phyloP scores from a whole-genome alignment of 176 grass and related monocot genomes.

The Paspalum vaginatum region DNA sequence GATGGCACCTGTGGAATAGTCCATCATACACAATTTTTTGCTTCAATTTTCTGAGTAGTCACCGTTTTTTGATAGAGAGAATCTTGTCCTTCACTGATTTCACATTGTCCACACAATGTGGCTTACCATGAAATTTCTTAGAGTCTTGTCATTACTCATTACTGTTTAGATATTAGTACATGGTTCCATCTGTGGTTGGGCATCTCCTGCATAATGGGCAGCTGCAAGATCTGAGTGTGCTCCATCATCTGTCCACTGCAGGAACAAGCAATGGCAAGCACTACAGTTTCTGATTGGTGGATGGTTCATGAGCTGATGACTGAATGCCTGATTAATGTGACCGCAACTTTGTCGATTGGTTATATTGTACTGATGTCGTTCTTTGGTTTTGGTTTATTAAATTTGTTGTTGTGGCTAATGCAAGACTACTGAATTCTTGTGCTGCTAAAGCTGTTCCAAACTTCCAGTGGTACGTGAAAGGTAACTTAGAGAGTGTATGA shows the following conservation, averaged over 20 bases:
- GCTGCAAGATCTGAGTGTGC: slow-evolving; percentile 50
- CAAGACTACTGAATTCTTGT: too few species aligned
- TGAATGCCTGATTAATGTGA: too few species aligned
- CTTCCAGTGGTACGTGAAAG: too few species aligned
- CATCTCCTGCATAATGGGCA: slow-evolving; percentile 43
- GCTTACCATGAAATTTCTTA: slow-evolving; percentile 28
- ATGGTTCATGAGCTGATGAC: too few species aligned
- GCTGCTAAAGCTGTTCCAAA: too few species aligned
- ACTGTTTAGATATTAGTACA: slow-evolving; percentile 48
- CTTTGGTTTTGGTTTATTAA: too few species aligned
- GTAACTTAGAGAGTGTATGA: too few species aligned
- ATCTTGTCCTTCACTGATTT: slow-evolving; percentile 34
- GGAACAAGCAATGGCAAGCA: slow-evolving; percentile 10
- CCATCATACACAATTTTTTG: slow-evolving; percentile 13
- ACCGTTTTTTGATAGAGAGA: neutral
- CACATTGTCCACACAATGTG: slow-evolving; percentile 2
- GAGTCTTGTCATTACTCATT: slow-evolving; percentile 18
- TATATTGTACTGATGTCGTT: too few species aligned
- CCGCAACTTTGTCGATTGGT: too few species aligned
- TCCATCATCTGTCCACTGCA: slow-evolving; percentile 30
- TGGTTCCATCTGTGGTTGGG: slow-evolving; percentile 37
- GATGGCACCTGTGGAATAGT: neutral
- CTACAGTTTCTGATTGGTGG: too few species aligned
- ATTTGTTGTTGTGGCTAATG: too few species aligned
- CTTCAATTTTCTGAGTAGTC: slow-evolving; percentile 1